phyloP scores from a whole-genome alignment of 768 basidiomycete genomes.

The Hirschioporus abietinus region DNA sequence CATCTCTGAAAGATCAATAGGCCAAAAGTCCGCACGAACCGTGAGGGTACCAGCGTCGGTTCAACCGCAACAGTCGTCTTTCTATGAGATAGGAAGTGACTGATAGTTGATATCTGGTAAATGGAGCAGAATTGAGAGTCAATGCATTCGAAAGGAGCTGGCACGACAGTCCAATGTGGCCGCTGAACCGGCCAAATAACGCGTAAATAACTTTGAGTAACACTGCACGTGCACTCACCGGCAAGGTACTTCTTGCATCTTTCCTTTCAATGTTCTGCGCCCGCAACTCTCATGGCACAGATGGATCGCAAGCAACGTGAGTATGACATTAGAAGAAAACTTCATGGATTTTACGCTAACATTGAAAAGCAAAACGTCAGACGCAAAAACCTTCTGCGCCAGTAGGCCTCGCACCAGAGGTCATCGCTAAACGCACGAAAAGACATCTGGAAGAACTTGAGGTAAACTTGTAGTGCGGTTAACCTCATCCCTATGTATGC shows the following conservation, averaged over 20 bases:
- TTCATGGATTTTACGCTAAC: neutral
- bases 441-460: slow-evolving; percentile 83
- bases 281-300: neutral
- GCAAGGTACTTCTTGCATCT: no score
- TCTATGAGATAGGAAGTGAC: no score
- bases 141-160: no score
- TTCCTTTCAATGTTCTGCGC: no score
- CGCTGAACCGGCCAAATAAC: neutral
- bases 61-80: no score
- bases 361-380: slow-evolving; percentile 9
- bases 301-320: neutral
- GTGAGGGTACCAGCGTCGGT: no score
- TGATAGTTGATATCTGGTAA: no score
- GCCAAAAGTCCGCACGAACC: no score
- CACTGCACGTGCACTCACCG: no score
- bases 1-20: no score
- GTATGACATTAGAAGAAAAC: neutral
- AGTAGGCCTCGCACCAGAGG: slow-evolving; percentile 46
- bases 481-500: slow-evolving; percentile 11
- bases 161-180: no score
- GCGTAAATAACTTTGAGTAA: neutral
- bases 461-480: slow-evolving; percentile 31
- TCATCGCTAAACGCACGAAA: slow-evolving; percentile 70
- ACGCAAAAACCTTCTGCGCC: slow-evolving; percentile 4
- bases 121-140: no score